Evolutionary conservation across 1,139 yeast genomes (phyloP).

Genomic region (Scheffersomyces parashehatae): DNA sequence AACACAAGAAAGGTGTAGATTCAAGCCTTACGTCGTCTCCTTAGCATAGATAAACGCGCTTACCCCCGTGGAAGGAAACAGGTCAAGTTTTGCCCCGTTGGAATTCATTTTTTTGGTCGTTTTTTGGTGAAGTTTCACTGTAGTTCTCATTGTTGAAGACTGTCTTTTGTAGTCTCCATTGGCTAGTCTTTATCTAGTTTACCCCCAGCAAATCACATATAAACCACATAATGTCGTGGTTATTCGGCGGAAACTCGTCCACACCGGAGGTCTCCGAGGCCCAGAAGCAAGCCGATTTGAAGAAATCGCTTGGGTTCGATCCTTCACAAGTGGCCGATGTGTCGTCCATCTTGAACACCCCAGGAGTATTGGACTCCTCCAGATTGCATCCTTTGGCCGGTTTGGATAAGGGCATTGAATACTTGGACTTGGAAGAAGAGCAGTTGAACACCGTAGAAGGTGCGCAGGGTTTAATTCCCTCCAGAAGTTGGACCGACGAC

Average conservation of each 20-base stretch:
- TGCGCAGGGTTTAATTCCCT: constrained; percentile 85
- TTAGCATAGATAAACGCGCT: too few relatives aligned
- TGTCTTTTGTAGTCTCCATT: too few relatives aligned
- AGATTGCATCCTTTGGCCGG: constrained; percentile 94
- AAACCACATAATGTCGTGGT: constrained; percentile 58
- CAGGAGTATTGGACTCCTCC: constrained; percentile 67
- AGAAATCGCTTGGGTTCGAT: constrained; percentile 61
- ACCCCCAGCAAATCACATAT: constrained; percentile 1
- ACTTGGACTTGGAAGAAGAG: constrained; percentile 81
- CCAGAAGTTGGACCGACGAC: constrained; percentile 97
- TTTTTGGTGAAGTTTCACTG: too few relatives aligned
- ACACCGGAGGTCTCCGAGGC: constrained; percentile 19
- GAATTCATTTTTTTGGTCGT: too few relatives aligned
- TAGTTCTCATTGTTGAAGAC: too few relatives aligned
- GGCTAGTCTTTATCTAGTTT: too few relatives aligned
- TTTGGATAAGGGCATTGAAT: constrained; percentile 84
- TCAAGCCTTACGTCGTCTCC: too few relatives aligned
- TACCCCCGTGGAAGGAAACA: too few relatives aligned
- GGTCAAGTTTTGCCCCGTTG: too few relatives aligned
- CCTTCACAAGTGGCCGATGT: constrained; percentile 68
- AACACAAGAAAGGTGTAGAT: too few relatives aligned
- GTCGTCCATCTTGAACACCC: constrained; percentile 57
- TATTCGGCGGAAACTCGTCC: constrained; percentile 52
- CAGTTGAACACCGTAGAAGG: constrained; percentile 75
- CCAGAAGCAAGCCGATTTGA: constrained; percentile 27